phyloP scores from a whole-genome alignment of 1,284 basidiomycete species.

The Singerocomus inundabilis region DNA sequence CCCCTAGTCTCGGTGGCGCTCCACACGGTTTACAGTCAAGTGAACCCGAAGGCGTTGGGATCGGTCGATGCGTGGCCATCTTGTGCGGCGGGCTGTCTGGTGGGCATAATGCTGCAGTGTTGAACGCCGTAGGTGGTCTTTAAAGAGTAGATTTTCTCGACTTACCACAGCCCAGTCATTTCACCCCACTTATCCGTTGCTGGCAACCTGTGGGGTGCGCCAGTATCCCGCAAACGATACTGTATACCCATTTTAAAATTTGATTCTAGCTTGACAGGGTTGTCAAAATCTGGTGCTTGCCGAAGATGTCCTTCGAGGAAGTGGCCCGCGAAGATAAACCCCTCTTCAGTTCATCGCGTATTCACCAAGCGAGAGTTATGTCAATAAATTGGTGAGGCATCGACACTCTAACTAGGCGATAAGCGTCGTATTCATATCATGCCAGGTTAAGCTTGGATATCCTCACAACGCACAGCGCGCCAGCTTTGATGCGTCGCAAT shows the following conservation, averaged over 20 bases:
- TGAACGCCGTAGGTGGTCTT: constrained; percentile 51
- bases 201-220: constrained; percentile 73
- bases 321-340: constrained; percentile 69
- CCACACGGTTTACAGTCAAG: constrained; percentile 63
- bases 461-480: constrained; percentile 58
- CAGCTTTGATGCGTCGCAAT: constrained; percentile 49
- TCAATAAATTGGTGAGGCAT: constrained; percentile 57
- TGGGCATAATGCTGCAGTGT: constrained; percentile 65
- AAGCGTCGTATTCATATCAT: neutral
- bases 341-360: constrained; percentile 59
- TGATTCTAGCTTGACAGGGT: constrained; percentile 58
- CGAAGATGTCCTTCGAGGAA: constrained; percentile 32
- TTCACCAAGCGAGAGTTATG: constrained; percentile 65
- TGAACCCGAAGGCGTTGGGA: constrained; percentile 56
- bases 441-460: constrained; percentile 60
- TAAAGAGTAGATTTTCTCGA: neutral
- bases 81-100: constrained; percentile 67
- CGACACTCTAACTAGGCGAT: neutral
- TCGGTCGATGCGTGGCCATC: constrained; percentile 61
- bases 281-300: constrained; percentile 68
- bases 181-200: constrained; percentile 56
- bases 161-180: constrained; percentile 49
- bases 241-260: constrained; percentile 6
- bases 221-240: neutral
- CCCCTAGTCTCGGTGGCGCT: constrained; percentile 58